Evolutionary conservation across 73 alveolate genomes (phyloP), one percentile per base, ranked within the genome.

Genomic region (Paramecium tetraurelia): DNA sequence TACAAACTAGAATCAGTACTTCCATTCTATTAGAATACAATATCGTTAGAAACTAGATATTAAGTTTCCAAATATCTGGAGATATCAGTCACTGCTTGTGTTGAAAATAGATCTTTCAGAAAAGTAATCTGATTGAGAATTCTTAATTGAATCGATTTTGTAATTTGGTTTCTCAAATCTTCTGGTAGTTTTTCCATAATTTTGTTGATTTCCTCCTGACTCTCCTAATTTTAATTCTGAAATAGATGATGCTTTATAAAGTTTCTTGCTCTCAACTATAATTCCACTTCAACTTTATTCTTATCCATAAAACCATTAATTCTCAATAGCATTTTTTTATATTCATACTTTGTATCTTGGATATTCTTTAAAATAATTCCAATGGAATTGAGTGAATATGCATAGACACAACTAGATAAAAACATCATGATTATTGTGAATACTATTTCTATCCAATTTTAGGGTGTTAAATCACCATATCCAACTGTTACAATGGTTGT

Each of bases 401-500:
- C 94, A 48, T 31, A 89, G 21, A 89, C 85, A 20, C 94, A 89
- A 35, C 85, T 89, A 11, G 87, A 89, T 12, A 89, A 38, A 2
- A 89, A 70, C 94, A 89, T 89, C 38, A 63, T 46, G 6, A 69
- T 43, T 14, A 76, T 41, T 18, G 88, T 59, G 24, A 46, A 68
- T 29, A 89, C 46, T 8, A 77, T 69, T 41, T 89, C 94, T 35
- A 41, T n/a, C n/a, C 63, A 71, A 89, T 89, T 89, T 43, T 63
- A 44, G 46, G 94, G 92, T n/a, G 92, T 71, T 9, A 89, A 10
- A 46, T 89, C 94, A 1, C 94, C 94, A 89, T 89, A 89, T 3
- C 94, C 94, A 44, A 83, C 87, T 6, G 94, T 89, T 31, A 68
- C 75, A 84, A 89, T 89, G 9, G 94, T 89, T 12, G 84, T 89